Evolutionary conservation across 805 yeast genomes (phyloP), one percentile per base, ranked within the genome.

Genomic region (Candida suzukii): DNA sequence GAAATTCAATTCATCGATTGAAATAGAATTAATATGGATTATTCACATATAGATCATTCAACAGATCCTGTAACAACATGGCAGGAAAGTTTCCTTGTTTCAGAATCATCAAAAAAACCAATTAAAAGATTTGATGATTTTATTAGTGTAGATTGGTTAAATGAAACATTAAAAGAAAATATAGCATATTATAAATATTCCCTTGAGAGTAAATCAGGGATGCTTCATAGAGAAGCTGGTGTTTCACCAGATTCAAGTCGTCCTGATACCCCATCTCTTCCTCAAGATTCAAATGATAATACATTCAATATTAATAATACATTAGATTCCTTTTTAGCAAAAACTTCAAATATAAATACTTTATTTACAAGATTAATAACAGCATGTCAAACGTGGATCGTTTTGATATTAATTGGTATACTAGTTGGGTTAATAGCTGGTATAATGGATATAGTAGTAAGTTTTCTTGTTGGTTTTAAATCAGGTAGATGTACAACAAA

Each of bases 381-480:
- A 10, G 57, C 70, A 1, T 59, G 71, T 2, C 79, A 75, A 50
- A 75, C 76, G 42, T 88, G 97, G 84, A 53, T 88, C 1, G 82
- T 84, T 0, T 64, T 93, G 28, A 82, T 90, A 0, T 50, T 72
- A 2, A 85, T 88, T 44, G 99, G 98, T 0, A 56, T 81, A 1
- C 47, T 71, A 3, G 83, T 90, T 41, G 99, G 99, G 4, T 52
- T 75, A 2, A 80, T 88, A 30, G 98, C 99, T 0, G 95, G 88
- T 0, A 68, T 74, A 16, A 64, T 93, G 40, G 88, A 86, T 52
- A 75, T 91, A 16, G 71, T 88, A 16, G 88, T 98, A 0, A 91
- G 87, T 39, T 88, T 90, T 75, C 63, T 93, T n/a, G 83, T 88
- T 3, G 82, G 82, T 52, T 60, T 88, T 46, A 77, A 88, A 46